A percentile compares a stretch with the other conserved stretches of the same genome.
These are phyloP conservation scores for Musa itinerans DNA, from an alignment of 176 grass and related monocot species.

Conservation along the genomic window DNA sequence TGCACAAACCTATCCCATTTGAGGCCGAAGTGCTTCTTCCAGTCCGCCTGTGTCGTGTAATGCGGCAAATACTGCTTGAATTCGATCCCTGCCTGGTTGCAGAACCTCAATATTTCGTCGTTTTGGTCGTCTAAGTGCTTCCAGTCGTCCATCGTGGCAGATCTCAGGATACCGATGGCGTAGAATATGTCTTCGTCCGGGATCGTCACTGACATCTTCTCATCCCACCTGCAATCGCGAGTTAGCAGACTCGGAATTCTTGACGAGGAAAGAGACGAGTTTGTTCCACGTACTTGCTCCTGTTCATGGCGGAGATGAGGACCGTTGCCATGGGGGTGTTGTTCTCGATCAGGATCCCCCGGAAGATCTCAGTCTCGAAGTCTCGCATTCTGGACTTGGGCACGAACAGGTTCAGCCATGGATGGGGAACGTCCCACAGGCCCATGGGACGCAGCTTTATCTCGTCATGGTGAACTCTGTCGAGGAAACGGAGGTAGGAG, in stretches of 20 bases:
- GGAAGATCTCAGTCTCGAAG: slow-evolving; percentile 28
- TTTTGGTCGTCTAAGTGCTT: slow-evolving; percentile 5
- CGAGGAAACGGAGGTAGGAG: slow-evolving; percentile 22
- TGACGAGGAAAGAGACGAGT: too few species aligned
- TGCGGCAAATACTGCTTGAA: slow-evolving; percentile 21
- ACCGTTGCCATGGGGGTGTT: not conserved
- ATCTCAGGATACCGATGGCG: slow-evolving; percentile 12
- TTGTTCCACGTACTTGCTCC: slow-evolving; percentile 8
- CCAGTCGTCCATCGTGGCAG: not conserved
- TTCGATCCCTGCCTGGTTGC: not conserved
- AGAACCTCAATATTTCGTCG: slow-evolving; percentile 1
- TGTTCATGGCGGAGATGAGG: slow-evolving; percentile 16
- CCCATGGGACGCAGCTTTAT: slow-evolving; percentile 22
- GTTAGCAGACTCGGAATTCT: not conserved
- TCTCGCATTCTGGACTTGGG: slow-evolving; percentile 32
- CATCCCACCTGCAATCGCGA: slow-evolving; percentile 17
- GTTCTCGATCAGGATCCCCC: slow-evolving; percentile 24
- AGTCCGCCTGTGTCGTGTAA: not conserved
- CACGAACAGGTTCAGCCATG: slow-evolving; percentile 50
- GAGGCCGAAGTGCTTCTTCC: slow-evolving; percentile 7
- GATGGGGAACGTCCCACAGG: slow-evolving; percentile 31
- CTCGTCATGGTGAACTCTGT: slow-evolving; percentile 25
- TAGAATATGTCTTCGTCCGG: slow-evolving; percentile 22
- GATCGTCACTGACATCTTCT: slow-evolving; percentile 2
- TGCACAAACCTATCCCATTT: slow-evolving; percentile 15